Percentiles rank a stretch among this genome's conserved stretches.
These are phyloP conservation scores for Wakefieldia striispora DNA, from an alignment of 768 basidiomycete species.

Conservation along the genomic window DNA sequence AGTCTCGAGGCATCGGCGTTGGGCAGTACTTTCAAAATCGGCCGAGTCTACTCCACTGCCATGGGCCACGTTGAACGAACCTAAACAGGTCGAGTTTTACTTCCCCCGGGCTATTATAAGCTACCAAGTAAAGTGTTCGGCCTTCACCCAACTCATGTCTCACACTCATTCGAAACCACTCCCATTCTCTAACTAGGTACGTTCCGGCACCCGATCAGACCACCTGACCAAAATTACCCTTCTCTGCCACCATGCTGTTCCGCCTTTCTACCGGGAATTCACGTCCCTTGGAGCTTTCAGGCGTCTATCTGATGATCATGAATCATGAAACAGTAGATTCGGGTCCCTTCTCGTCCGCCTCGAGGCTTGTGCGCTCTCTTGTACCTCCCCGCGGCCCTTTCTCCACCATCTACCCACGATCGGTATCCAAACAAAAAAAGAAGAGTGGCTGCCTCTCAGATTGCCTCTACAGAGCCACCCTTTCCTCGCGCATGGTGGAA, in stretches of 20 bases:
- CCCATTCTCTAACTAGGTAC: neutral
- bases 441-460: conserved; percentile 3
- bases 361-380: conserved; percentile 12
- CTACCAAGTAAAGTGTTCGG: conserved; percentile 2
- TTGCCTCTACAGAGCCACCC: conserved; percentile 11
- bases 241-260: neutral
- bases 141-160: conserved; percentile 7
- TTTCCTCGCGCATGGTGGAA: conserved; percentile 53
- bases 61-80: conserved; percentile 10
- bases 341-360: conserved; percentile 11
- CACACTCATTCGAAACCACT: neutral
- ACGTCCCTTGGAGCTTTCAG: conserved; percentile 1
- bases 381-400: conserved; percentile 16
- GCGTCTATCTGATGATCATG: conserved; percentile 15
- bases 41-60: conserved; percentile 11
- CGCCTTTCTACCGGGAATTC: neutral
- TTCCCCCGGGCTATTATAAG: conserved; percentile 15
- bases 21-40: conserved; percentile 9
- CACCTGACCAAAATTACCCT: neutral
- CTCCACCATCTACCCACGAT: conserved; percentile 3
- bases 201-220: conserved; percentile 3
- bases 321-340: conserved; percentile 6
- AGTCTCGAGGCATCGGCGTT: conserved; percentile 25
- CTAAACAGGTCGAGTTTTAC: conserved; percentile 6
- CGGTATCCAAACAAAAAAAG: neutral